These are phyloP conservation scores for Tricholoma flavovirens DNA, from an alignment of 768 basidiomycete species.

Conservation along the genomic window DNA sequence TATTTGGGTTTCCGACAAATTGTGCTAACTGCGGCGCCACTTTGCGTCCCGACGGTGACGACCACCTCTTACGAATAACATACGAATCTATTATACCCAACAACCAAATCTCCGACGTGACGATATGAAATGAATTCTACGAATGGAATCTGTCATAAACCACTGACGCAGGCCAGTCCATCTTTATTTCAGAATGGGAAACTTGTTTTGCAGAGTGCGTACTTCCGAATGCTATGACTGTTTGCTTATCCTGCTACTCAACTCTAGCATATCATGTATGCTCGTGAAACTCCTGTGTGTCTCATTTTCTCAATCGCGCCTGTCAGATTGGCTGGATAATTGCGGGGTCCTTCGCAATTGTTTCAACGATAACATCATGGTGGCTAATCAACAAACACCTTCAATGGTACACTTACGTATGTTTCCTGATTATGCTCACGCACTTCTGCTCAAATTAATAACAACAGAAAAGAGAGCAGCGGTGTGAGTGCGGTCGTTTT, in stretches of 20 bases:
- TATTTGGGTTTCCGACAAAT: too few species aligned
- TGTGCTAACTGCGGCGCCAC: too few species aligned
- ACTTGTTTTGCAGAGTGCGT: conserved; percentile 54
- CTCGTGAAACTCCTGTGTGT: not conserved
- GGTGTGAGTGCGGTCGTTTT: conserved; percentile 36
- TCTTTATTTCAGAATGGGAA: conserved; percentile 59
- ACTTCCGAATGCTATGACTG: not conserved
- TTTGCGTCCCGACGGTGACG: too few species aligned
- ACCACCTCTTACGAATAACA: too few species aligned
- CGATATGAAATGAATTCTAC: not conserved
- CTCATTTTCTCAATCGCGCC: not conserved
- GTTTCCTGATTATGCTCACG: conserved; percentile 14
- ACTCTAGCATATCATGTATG: conserved; percentile 52
- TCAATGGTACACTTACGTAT: conserved; percentile 64
- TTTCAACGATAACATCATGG: conserved; percentile 52
- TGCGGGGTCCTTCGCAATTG: conserved; percentile 49
- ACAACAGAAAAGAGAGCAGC: conserved; percentile 59
- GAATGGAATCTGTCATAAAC: conserved; percentile 29
- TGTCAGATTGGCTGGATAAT: conserved; percentile 65
- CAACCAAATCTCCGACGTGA: too few species aligned
- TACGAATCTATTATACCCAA: too few species aligned
- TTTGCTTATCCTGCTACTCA: not conserved
- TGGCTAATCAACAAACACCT: conserved; percentile 77
- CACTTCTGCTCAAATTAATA: not conserved
- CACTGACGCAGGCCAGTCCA: conserved; percentile 40